Percentiles rank a stretch among this genome's conserved stretches.
Conservation (phyloP, 1,284 basidiomycete species). For the Stygiomarasmius scandens region DNA sequence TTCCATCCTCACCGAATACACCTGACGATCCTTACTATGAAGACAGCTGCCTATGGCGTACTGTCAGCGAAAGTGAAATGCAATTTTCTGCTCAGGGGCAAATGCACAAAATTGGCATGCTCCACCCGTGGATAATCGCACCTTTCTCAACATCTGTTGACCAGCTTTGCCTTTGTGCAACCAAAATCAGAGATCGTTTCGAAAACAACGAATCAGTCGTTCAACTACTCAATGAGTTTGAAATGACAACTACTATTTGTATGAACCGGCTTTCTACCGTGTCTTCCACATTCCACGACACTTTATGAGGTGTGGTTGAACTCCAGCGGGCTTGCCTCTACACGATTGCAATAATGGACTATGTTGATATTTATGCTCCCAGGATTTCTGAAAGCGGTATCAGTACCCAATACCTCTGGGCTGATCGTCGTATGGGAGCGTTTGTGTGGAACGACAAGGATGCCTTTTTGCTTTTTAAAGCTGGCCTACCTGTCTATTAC, state of each 20-base stretch:
- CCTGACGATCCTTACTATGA: too few relatives aligned
- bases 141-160: too few relatives aligned
- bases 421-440: neutral
- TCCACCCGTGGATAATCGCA: too few relatives aligned
- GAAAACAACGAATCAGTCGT: too few relatives aligned
- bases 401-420: neutral
- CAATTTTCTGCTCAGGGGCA: too few relatives aligned
- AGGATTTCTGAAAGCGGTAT: neutral
- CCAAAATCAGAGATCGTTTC: too few relatives aligned
- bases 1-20: neutral
- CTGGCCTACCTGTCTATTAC: neutral
- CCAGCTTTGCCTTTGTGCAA: too few relatives aligned
- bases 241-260: neutral
- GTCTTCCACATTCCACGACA: neutral
- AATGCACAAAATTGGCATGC: too few relatives aligned
- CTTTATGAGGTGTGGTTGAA: neutral
- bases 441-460: slow-evolving; percentile 4
- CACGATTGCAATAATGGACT: slow-evolving; percentile 1
- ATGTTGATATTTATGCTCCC: neutral
- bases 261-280: neutral
- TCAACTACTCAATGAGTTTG: too few relatives aligned
- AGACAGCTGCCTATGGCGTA: too few relatives aligned
- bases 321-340: slow-evolving; percentile 1
- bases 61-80: too few relatives aligned
- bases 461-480: neutral